Evolutionary conservation across 306 rosid species (phyloP), one percentile per base, ranked within the genome.

Genomic region (Datisca glomerata): DNA sequence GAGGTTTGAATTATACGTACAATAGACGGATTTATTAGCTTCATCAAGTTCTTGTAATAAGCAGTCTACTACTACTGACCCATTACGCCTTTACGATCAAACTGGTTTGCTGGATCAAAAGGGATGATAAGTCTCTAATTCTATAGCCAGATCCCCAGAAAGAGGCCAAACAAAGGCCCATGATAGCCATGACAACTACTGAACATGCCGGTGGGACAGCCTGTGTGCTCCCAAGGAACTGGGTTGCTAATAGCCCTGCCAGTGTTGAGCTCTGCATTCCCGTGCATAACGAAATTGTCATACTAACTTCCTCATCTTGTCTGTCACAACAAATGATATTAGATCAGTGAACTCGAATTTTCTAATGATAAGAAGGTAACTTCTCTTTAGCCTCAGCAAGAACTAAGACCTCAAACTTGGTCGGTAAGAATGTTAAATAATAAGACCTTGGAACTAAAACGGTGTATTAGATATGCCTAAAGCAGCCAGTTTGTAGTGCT

Each of bases 211-310:
- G 71, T 4, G 98, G 93, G 56, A 84, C 98, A 6, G 98, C 93
- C 45, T 89, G 98, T 46, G 69, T 89, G 65, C 76, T 70, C 48
- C 94, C 98, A 18, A 89, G 72, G 70, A 89, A 89, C 49, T 89
- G 98, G 9, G 93, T 68, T 16, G 98, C 96, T n/a, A 89, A 86
- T 49, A 89, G 79, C 35, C 98, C 98, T 15, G 98, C 98, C 51
- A 89, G 69, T 21, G 98, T 89, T 24, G 98, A 84, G 68, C 98
- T 89, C 51, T 89, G 98, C 98, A 89, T 89, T 60, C 98, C 98
- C 7, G 91, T 84, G 78, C 98, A 89, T 18, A 89, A 50, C 11
- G 98, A 80, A 54, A 89, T 79, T 6, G 95, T 84, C 49, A 79
- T 65, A 62, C 70, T 70, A 18, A 75, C 93, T 32, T 49, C 69